A percentile compares a stretch with the other conserved stretches of the same genome.
phyloP scores from a whole-genome alignment of 2,329 filamentous ascomycete genomes.

The Dactylonectria estremocensis region DNA sequence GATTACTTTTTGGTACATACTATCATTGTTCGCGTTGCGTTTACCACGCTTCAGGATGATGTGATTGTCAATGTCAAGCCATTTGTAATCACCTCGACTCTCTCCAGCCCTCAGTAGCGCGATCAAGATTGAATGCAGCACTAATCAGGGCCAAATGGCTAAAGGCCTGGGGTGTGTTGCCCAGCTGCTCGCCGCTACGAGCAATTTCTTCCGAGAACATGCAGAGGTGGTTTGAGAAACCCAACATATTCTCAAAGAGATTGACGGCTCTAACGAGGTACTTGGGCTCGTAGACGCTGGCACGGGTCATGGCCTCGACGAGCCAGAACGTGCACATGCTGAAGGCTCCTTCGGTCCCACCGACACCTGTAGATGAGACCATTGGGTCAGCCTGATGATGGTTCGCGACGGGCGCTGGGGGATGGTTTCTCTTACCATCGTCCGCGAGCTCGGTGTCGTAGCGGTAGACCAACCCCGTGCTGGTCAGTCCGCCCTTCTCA shows the following conservation, averaged over 20 bases:
- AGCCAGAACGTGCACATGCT: constrained; percentile 90
- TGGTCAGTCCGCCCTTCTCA: constrained; percentile 82
- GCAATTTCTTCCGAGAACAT: constrained; percentile 89
- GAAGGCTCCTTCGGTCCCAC: constrained; percentile 82
- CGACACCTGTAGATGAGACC: constrained; percentile 68
- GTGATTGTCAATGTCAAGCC: background rate
- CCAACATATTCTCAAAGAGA: constrained; percentile 84
- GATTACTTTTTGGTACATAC: background rate
- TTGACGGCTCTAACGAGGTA: constrained; percentile 75
- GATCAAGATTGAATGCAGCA: constrained; percentile 82
- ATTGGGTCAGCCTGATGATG: constrained; percentile 20
- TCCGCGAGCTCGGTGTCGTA: constrained; percentile 79
- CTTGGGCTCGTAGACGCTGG: constrained; percentile 74
- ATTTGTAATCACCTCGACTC: constrained; percentile 34
- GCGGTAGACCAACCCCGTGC: constrained; percentile 81
- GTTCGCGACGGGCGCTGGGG: background rate
- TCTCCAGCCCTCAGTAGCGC: constrained; percentile 54
- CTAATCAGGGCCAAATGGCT: constrained; percentile 83
- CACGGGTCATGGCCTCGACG: constrained; percentile 82
- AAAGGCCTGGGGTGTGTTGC: constrained; percentile 86
- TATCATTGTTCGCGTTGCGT: no score
- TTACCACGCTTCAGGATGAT: background rate
- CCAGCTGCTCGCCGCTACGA: constrained; percentile 81
- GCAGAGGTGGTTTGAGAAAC: constrained; percentile 81
- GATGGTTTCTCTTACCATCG: constrained; percentile 68